Base-by-base conservation (phyloP, 108 stramenopile species). In the Pseudonitzschia pungens region DNA sequence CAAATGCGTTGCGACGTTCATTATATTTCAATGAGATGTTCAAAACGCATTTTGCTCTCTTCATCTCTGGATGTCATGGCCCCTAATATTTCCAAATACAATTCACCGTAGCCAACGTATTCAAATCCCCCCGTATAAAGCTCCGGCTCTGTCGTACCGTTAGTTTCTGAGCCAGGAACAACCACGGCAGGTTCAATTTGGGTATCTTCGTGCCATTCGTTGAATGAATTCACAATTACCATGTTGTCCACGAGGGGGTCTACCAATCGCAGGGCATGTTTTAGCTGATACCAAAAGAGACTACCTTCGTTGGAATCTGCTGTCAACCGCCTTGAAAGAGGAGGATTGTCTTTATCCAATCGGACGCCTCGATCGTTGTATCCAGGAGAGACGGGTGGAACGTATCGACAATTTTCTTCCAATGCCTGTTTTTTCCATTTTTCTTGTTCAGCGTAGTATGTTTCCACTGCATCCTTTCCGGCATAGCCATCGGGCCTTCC, bases 121-220 rank as follows among this genome's bases (percentile, higher is more conserved):
- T 78, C 74, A 3, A 81, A 15, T 15, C 83, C 83, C 27, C 65
- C 20, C 41, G 83, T 27, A 43, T 72, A 52, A 24, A 50, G 52
- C 16, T 60, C 41, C 14, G 32, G 31, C 29, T 60, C 57, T 40
- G 53, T 57, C 16, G 16, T 72, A 11, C 65, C 28, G n/a, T 64
- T 2, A 31, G 31, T 51, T 26, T 60, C 79, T 32, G 32, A n/a
- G 0, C 0, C n/a, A 15, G 32, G 7, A 4, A 40, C 8, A 18
- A 3, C 7, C 22, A 51, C 41, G 24, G 36, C 72, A 16, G 83
- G 83, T 70, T 84, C 83, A 21, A 80, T 80, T 62, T 80, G 79
- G 8, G 80, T 81, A 48, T 82, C 81, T 58, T 82, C 81, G 45
- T 82, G 81, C 77, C 77, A 82, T 57, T 82, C 81, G 60, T 83